A percentile compares a stretch with the other conserved stretches of the same genome.
phyloP scores from a whole-genome alignment of 1,284 basidiomycete genomes.

The Bondarzewia mesenterica region DNA sequence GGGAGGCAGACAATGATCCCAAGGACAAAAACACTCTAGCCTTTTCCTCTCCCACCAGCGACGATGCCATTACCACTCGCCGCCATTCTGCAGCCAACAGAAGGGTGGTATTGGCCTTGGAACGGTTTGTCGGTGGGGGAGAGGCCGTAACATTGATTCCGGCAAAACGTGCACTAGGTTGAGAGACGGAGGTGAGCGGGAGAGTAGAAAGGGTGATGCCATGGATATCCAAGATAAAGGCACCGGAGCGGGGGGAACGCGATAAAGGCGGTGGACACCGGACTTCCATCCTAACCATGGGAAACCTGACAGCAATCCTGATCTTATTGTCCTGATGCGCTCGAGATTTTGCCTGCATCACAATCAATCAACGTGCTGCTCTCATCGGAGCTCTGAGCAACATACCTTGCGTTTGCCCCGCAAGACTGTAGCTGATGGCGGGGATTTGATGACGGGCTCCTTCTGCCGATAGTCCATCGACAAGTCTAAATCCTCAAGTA shows the following conservation, averaged over 20 bases:
- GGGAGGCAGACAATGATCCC: conserved; percentile 12
- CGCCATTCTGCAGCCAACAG: conserved; percentile 32
- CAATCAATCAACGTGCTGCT: conserved; percentile 7
- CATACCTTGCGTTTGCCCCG: conserved; percentile 16
- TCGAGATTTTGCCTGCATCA: conserved; percentile 6
- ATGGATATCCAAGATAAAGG: conserved; percentile 57
- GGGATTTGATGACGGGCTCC: conserved; percentile 6
- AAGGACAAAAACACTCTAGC: conserved; percentile 24
- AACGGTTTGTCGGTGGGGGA: background rate
- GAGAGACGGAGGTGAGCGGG: conserved; percentile 13
- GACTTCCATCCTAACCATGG: conserved; percentile 54
- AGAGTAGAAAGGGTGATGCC: conserved; percentile 33
- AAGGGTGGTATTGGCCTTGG: conserved; percentile 10
- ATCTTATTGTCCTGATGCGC: conserved; percentile 5
- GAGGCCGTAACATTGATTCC: conserved; percentile 11
- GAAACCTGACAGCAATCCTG: conserved; percentile 28
- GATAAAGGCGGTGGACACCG: conserved; percentile 44
- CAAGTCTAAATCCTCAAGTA: conserved; percentile 48
- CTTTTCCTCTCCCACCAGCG: conserved; percentile 25
- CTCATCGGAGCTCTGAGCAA: background rate
- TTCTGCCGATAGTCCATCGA: conserved; percentile 36
- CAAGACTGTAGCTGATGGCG: conserved; percentile 2
- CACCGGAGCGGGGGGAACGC: conserved; percentile 48
- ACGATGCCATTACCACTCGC: conserved; percentile 41
- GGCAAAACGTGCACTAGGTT: conserved; percentile 33